These are phyloP conservation scores for Tuber calosporum DNA, from an alignment of 495 filamentous ascomycete genomes.

Conservation along the genomic window DNA sequence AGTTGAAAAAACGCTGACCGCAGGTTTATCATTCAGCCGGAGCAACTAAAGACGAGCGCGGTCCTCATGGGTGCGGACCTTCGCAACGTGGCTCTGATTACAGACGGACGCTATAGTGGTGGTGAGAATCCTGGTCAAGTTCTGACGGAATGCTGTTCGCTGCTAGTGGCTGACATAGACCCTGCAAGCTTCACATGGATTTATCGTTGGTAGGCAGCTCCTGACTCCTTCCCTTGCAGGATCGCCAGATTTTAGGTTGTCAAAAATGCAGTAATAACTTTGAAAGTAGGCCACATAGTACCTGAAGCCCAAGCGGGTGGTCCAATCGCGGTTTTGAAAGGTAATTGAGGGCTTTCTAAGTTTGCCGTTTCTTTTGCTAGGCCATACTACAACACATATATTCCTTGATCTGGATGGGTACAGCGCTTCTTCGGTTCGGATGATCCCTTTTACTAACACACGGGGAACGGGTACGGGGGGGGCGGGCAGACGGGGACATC, in stretches of 20 bases:
- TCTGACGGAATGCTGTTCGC: slow-evolving; percentile 13
- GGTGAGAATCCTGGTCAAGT: slow-evolving; percentile 30
- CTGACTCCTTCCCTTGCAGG: slow-evolving; percentile 34
- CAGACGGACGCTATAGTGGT: slow-evolving; percentile 85
- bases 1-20: slow-evolving; percentile 38
- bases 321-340: slow-evolving; percentile 41
- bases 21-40: slow-evolving; percentile 50
- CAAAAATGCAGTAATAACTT: slow-evolving; percentile 30
- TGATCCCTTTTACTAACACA: slow-evolving; percentile 32
- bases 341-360: slow-evolving; percentile 24
- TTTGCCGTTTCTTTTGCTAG: slow-evolving; percentile 34
- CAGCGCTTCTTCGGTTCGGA: slow-evolving; percentile 17
- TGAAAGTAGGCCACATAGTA: slow-evolving; percentile 64
- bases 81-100: slow-evolving; percentile 83
- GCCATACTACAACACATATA: slow-evolving; percentile 38
- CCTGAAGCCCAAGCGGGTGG: slow-evolving; percentile 64
- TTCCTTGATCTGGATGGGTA: slow-evolving; percentile 36
- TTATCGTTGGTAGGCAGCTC: slow-evolving; percentile 62
- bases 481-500: slow-evolving; percentile 68
- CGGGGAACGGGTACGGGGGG: slow-evolving; percentile 37
- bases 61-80: slow-evolving; percentile 89
- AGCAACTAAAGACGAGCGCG: slow-evolving; percentile 82
- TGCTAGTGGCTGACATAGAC: slow-evolving; percentile 23
- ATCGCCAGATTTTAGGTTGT: slow-evolving; percentile 36
- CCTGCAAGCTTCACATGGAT: slow-evolving; percentile 69